Evolutionary conservation across 139 green algal species (phyloP), one percentile per base, ranked within the genome.

Genomic region (Chlorella sorokiniana): DNA sequence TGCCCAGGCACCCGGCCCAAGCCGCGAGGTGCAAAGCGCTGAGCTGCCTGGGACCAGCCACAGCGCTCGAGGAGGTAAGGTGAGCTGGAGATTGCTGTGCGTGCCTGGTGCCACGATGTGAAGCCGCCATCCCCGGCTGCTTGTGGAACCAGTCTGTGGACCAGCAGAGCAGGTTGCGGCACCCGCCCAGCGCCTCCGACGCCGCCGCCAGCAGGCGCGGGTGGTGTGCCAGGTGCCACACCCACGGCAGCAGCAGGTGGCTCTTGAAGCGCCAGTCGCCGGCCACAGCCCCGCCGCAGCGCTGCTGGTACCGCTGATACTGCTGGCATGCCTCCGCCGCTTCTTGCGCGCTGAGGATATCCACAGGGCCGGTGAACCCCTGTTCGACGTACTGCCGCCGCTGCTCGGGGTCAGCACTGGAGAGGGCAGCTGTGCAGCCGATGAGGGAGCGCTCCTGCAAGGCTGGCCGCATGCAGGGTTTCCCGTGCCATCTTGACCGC

Each of bases 141-240:
- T 82, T 82, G 11, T 11, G 23, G 44, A 82, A 82, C 35, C 48
- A 68, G 77, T 82, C 77, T 4, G 77, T 76, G 22, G 38, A 64
- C 75, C 77, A 82, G 63, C 77, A 82, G 23, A 82, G 77, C 35
- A 82, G 38, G 77, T 76, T 82, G 77, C 77, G 77, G 63, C 63
- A 75, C 33, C 77, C 77, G 3, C 77, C 77, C 63, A 82, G 63
- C 33, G 77, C 77, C 35, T 82, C n/a, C 20, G 44, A 67, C 44
- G 76, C 77, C 1, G 77, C 77, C 11, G 35, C 77, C 63, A 82
- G 23, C 38, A 82, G 8, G 35, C 44, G 33, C 4, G 77, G 77
- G 77, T 76, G 77, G 6, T 29, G 33, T 33, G 29, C 77, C 33
- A 76, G 33, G 31, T 76, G 40, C 77, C 77, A 82, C 44, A 82